These are phyloP conservation scores for Actinomortierella wolfii DNA, from an alignment of 371 early-diverging fungal species.

Conservation along the genomic window DNA sequence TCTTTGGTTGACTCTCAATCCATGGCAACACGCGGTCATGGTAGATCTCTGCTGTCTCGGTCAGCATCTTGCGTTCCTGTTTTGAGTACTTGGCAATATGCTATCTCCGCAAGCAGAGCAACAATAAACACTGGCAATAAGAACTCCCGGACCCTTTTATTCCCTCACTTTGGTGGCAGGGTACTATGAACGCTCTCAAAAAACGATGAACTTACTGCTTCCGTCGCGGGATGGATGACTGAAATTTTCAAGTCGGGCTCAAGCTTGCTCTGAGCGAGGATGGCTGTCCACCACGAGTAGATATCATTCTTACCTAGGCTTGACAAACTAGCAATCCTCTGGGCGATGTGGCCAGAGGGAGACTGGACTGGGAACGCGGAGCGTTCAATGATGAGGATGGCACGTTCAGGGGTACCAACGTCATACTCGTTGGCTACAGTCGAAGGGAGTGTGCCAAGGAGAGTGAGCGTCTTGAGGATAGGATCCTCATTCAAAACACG, in stretches of 20 bases:
- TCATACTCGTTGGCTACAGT: not conserved
- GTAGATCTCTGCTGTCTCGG: conserved; percentile 64
- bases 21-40: conserved; percentile 57
- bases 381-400: conserved; percentile 57
- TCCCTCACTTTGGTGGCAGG: not conserved
- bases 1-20: conserved; percentile 64
- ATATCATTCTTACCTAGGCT: conserved; percentile 61
- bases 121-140: not conserved
- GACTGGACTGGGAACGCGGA: conserved; percentile 51
- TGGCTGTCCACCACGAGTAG: conserved; percentile 62
- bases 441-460: conserved; percentile 28
- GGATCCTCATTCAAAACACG: conserved; percentile 42
- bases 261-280: conserved; percentile 22
- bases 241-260: conserved; percentile 60
- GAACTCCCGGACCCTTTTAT: not conserved
- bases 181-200: not conserved
- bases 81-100: conserved; percentile 78
- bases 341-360: conserved; percentile 37
- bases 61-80: conserved; percentile 60
- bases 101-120: conserved; percentile 7
- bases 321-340: conserved; percentile 36
- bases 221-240: conserved; percentile 67
- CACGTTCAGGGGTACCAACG: conserved; percentile 5
- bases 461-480: conserved; percentile 39
- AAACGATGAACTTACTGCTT: conserved; percentile 28